phyloP scores from a whole-genome alignment of 2,329 filamentous ascomycete genomes.

The Sordariomycetes sp. region DNA sequence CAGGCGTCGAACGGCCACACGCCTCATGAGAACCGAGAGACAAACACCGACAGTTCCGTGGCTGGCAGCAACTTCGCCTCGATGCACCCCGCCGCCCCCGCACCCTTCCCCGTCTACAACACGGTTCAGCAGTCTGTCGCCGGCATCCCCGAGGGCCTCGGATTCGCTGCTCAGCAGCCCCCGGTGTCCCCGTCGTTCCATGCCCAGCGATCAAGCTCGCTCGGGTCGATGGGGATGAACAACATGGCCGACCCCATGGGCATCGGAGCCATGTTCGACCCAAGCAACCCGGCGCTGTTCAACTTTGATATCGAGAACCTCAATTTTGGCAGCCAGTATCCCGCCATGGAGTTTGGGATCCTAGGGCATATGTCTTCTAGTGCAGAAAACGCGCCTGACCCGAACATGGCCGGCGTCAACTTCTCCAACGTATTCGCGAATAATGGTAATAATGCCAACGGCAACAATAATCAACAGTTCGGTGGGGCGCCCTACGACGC shows the following conservation, averaged over 20 bases:
- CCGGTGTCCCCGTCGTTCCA: conserved; percentile 66
- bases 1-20: conserved; percentile 29
- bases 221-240: conserved; percentile 32
- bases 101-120: conserved; percentile 38
- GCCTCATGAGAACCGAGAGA: conserved; percentile 30
- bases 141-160: conserved; percentile 29
- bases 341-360: conserved; percentile 90
- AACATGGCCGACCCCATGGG: conserved; percentile 34
- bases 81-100: conserved; percentile 21
- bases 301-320: conserved; percentile 74
- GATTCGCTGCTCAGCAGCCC: conserved; percentile 54
- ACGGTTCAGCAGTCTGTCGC: conserved; percentile 27
- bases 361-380: conserved; percentile 92
- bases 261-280: conserved; percentile 64
- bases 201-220: conserved; percentile 27
- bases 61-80: conserved; percentile 32
- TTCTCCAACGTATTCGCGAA: conserved; percentile 11
- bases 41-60: conserved; percentile 25
- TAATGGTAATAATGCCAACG: background rate
- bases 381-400: conserved; percentile 62
- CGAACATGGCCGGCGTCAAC: conserved; percentile 24
- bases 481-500: conserved; percentile 27
- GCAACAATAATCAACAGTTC: background rate
- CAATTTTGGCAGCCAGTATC: conserved; percentile 85
- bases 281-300: conserved; percentile 82